Evolutionary conservation across 805 yeast species (phyloP).

Genomic region (Pichia manshurica): DNA sequence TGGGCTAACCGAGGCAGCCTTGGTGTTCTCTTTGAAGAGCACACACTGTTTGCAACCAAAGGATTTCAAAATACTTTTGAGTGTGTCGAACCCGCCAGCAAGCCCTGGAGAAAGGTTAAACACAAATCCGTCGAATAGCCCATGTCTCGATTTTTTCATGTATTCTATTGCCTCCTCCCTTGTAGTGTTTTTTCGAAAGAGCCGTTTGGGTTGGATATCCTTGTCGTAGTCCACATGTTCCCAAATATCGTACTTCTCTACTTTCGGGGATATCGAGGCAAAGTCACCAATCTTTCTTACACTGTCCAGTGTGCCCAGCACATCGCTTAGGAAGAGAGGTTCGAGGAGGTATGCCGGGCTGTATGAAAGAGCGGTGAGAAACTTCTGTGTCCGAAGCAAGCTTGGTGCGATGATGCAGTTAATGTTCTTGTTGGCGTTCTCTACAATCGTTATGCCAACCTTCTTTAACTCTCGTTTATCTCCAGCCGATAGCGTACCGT

Average conservation of each 20-base stretch:
- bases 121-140: slow-evolving; percentile 41
- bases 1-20: background rate
- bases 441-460: slow-evolving; percentile 52
- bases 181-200: slow-evolving; percentile 27
- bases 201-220: slow-evolving; percentile 26
- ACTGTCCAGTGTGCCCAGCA: slow-evolving; percentile 31
- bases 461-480: slow-evolving; percentile 40
- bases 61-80: slow-evolving; percentile 49
- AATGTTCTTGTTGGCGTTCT: slow-evolving; percentile 35
- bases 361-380: slow-evolving; percentile 60
- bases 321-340: slow-evolving; percentile 48
- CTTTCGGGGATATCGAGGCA: slow-evolving; percentile 23
- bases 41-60: slow-evolving; percentile 42
- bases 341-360: slow-evolving; percentile 48
- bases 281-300: slow-evolving; percentile 23
- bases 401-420: slow-evolving; percentile 69
- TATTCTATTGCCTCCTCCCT: slow-evolving; percentile 17
- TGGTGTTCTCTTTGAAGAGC: slow-evolving; percentile 18
- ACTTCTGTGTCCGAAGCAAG: slow-evolving; percentile 81
- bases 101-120: slow-evolving; percentile 53
- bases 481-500: slow-evolving; percentile 36
- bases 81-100: slow-evolving; percentile 54
- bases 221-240: slow-evolving; percentile 30
- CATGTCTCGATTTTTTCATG: slow-evolving; percentile 21
- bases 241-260: slow-evolving; percentile 25